phyloP scores from a whole-genome alignment of 805 yeast species.

The Clavispora asparagi region DNA sequence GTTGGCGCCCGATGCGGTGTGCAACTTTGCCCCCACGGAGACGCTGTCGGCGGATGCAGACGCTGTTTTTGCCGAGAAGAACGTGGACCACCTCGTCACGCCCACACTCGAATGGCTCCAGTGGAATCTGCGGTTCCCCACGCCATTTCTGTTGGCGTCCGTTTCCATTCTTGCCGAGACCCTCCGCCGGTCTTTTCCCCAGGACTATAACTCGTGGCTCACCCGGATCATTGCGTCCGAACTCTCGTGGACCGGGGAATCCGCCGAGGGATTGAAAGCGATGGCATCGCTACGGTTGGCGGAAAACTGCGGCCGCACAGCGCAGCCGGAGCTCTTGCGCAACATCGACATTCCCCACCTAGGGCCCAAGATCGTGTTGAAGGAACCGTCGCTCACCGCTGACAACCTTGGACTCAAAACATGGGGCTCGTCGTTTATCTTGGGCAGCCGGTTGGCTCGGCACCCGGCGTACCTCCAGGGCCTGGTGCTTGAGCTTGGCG shows the following conservation, averaged over 20 bases:
- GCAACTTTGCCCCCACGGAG: slow-evolving; percentile 40
- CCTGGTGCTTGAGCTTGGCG: slow-evolving; percentile 70
- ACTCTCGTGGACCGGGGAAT: slow-evolving; percentile 42
- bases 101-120: slow-evolving; percentile 42
- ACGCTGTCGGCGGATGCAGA: slow-evolving; percentile 8
- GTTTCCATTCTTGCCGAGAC: slow-evolving; percentile 25
- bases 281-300: slow-evolving; percentile 63
- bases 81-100: slow-evolving; percentile 21
- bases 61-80: slow-evolving; percentile 28
- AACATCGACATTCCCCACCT: slow-evolving; percentile 35
- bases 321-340: slow-evolving; percentile 67
- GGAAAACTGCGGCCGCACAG: slow-evolving; percentile 80
- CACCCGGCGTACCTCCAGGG: slow-evolving; percentile 14
- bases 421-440: slow-evolving; percentile 86
- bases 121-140: slow-evolving; percentile 27
- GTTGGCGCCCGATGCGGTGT: slow-evolving; percentile 43
- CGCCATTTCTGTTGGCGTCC: slow-evolving; percentile 15
- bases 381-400: slow-evolving; percentile 81
- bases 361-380: slow-evolving; percentile 31
- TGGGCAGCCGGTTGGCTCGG: slow-evolving; percentile 49
- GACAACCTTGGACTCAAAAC: slow-evolving; percentile 91
- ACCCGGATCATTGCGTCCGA: slow-evolving; percentile 46
- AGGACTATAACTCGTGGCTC: slow-evolving; percentile 42
- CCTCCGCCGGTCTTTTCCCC: slow-evolving; percentile 23
- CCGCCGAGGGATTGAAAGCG: slow-evolving; percentile 41